A percentile compares a stretch with the other conserved stretches of the same genome.
phyloP scores from a whole-genome alignment of 2,329 filamentous ascomycete genomes.

The Apiospora aurea region DNA sequence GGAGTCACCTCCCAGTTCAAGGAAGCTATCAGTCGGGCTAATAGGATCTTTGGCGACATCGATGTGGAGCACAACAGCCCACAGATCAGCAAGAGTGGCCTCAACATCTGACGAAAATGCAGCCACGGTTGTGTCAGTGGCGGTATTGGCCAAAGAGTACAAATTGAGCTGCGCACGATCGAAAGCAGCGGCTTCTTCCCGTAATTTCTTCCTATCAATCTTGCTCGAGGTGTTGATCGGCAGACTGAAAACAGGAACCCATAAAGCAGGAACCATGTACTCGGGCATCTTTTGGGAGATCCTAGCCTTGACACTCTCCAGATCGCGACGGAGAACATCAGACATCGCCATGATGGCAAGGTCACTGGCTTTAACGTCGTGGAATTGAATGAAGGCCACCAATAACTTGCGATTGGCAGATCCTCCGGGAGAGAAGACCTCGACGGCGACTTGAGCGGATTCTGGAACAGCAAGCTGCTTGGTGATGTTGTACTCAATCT shows the following conservation, averaged over 20 bases:
- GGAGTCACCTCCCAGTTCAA: constrained; percentile 6
- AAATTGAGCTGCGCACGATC: neutral
- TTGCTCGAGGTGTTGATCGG: constrained; percentile 17
- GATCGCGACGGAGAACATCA: neutral
- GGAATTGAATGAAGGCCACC: constrained; percentile 49
- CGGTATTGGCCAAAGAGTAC: neutral
- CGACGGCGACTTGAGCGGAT: constrained; percentile 7
- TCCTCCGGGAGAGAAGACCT: neutral
- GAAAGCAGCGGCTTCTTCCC: neutral
- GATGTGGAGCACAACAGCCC: neutral
- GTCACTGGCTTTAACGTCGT: constrained; percentile 39
- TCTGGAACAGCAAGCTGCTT: neutral
- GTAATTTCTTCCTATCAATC: constrained; percentile 2
- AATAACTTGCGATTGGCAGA: constrained; percentile 36
- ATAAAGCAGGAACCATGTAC: constrained; percentile 27
- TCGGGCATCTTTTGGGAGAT: constrained; percentile 19
- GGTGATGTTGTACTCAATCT: constrained; percentile 26
- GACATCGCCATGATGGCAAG: constrained; percentile 29
- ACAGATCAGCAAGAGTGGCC: neutral
- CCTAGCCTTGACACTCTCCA: neutral
- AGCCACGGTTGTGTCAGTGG: neutral
- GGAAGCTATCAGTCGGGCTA: neutral
- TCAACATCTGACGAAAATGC: neutral
- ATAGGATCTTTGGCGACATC: constrained; percentile 9
- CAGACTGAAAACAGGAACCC: constrained; percentile 13